Percentiles rank a stretch among this genome's conserved stretches.
phyloP scores from a whole-genome alignment of 495 filamentous ascomycete species.

The Lepidopterella palustris region DNA sequence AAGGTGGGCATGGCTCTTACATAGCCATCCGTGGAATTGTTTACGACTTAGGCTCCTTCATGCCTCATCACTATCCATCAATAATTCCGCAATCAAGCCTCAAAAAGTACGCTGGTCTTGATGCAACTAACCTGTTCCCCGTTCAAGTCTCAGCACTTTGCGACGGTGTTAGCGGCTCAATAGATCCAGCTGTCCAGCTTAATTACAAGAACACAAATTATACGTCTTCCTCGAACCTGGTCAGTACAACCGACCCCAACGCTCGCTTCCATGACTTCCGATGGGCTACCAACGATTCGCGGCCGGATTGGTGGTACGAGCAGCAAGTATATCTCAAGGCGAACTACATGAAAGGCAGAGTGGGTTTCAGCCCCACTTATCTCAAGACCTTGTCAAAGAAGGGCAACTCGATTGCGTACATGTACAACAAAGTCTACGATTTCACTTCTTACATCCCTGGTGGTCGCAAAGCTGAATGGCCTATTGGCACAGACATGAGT shows the following conservation, averaged over 20 bases:
- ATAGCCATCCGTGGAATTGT: conserved; percentile 83
- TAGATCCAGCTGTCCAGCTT: conserved; percentile 67
- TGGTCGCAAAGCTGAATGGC: conserved; percentile 57
- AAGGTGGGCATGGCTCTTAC: conserved; percentile 56
- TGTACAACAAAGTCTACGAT: conserved; percentile 81
- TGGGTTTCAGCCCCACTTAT: conserved; percentile 78
- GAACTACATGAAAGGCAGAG: conserved; percentile 79
- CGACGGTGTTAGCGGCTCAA: conserved; percentile 59
- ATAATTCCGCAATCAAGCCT: conserved; percentile 61
- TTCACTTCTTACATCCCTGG: conserved; percentile 78
- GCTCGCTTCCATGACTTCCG: conserved; percentile 90
- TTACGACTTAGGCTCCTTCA: conserved; percentile 71
- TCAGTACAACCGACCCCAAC: conserved; percentile 65
- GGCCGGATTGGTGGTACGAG: conserved; percentile 86
- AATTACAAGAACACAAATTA: conserved; percentile 76
- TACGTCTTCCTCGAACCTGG: conserved; percentile 54
- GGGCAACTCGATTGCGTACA: conserved; percentile 63
- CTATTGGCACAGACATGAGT: conserved; percentile 41
- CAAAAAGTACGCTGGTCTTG: conserved; percentile 73
- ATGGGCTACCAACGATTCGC: conserved; percentile 68
- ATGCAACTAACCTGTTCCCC: conserved; percentile 84
- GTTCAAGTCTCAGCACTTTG: conserved; percentile 92
- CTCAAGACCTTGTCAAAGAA: conserved; percentile 62
- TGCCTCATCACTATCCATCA: conserved; percentile 69
- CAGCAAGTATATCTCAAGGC: conserved; percentile 68